These are phyloP conservation scores for Atkinsonella hypoxylon DNA, from an alignment of 2,329 filamentous ascomycete species.

Conservation along the genomic window DNA sequence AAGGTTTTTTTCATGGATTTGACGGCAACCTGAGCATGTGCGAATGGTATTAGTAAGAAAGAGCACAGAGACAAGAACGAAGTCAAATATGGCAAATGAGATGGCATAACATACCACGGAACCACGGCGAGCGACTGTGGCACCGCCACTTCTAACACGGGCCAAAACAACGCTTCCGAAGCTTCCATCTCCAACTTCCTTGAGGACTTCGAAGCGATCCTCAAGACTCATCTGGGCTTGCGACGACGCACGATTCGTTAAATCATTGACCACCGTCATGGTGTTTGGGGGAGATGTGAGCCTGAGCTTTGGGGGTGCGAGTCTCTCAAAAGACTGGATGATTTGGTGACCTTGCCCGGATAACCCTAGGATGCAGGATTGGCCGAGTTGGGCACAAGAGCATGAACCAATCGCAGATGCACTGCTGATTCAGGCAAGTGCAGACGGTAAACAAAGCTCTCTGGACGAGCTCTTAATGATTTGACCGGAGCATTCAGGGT, in stretches of 20 bases:
- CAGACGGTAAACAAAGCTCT: constrained; percentile 13
- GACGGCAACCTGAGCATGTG: constrained; percentile 65
- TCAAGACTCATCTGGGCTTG: constrained; percentile 58
- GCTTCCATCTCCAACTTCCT: constrained; percentile 97
- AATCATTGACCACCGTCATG: constrained; percentile 70
- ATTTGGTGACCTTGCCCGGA: neutral
- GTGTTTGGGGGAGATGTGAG: constrained; percentile 4
- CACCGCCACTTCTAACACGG: constrained; percentile 80
- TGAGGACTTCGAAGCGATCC: constrained; percentile 91
- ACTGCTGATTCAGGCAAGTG: constrained; percentile 13
- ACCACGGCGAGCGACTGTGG: constrained; percentile 76
- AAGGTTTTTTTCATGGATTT: constrained; percentile 99
- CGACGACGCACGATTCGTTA: constrained; percentile 55
- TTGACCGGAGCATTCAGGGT: constrained; percentile 26
- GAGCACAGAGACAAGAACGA: constrained; percentile 8
- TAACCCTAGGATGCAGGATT: constrained; percentile 2
- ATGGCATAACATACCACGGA: constrained; percentile 61
- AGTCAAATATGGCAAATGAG: constrained; percentile 5
- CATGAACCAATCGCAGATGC: constrained; percentile 9
- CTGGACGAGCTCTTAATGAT: constrained; percentile 15
- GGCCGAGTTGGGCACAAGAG: constrained; percentile 1
- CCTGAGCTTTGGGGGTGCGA: neutral
- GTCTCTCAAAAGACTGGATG: neutral
- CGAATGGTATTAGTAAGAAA: neutral
- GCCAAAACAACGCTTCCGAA: constrained; percentile 93